These are phyloP conservation scores for Anisodus tanguticus DNA, from an alignment of 257 asterid species.

Conservation along the genomic window DNA sequence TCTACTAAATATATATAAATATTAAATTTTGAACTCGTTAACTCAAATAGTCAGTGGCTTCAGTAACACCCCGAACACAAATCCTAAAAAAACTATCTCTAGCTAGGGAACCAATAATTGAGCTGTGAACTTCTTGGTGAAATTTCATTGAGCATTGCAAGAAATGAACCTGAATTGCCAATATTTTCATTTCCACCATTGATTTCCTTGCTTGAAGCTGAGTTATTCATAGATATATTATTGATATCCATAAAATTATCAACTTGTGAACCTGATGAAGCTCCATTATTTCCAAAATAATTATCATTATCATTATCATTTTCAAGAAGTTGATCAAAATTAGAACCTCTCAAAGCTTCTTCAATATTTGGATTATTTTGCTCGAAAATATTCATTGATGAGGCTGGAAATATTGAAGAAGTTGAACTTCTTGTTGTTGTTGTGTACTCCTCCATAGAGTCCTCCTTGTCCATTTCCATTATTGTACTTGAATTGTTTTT, in stretches of 20 bases:
- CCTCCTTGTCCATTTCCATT: conserved; percentile 29
- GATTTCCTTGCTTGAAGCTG: too few relatives aligned
- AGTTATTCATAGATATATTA: too few relatives aligned
- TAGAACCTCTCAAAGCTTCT: background rate
- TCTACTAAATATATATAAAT: too few relatives aligned
- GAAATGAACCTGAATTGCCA: background rate
- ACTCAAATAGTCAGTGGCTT: too few relatives aligned
- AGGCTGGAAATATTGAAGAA: conserved; percentile 17
- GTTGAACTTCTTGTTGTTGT: background rate
- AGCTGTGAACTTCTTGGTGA: background rate
- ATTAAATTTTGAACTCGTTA: too few relatives aligned
- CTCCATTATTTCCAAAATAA: too few relatives aligned
- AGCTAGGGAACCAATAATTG: too few relatives aligned
- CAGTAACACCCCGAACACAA: too few relatives aligned
- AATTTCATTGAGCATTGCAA: background rate
- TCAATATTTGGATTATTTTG: background rate
- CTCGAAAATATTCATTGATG: background rate
- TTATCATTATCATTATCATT: background rate
- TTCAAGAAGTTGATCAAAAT: background rate
- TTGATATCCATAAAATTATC: too few relatives aligned
- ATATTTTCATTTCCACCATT: background rate
- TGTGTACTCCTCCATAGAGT: background rate
- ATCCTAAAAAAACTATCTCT: too few relatives aligned
- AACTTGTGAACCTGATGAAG: too few relatives aligned
- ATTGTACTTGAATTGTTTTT: conserved; percentile 36